A percentile compares a stretch with the other conserved stretches of the same genome.
Conservation (phyloP, 2,329 filamentous ascomycete genomes). For the Incumbomyces delicatus region DNA sequence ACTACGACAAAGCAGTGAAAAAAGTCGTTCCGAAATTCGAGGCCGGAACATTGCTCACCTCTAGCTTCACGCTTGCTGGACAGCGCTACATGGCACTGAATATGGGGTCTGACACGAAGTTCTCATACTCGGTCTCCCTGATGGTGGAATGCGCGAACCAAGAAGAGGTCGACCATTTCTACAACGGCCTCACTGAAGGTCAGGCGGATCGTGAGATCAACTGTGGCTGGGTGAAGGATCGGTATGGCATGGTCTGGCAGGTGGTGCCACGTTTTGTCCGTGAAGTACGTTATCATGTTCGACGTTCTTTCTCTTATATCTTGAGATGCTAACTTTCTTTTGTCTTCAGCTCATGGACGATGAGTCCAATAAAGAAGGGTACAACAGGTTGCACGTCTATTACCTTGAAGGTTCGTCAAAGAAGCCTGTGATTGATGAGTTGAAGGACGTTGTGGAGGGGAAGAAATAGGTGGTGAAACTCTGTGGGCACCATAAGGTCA, state of each 20-base stretch:
- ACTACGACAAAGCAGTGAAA: conserved; percentile 23
- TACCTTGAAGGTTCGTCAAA: conserved; percentile 35
- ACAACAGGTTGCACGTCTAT: conserved; percentile 23
- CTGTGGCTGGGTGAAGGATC: conserved; percentile 40
- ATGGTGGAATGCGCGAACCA: conserved; percentile 38
- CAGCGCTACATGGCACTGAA: conserved; percentile 35
- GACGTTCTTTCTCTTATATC: background rate
- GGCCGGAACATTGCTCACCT: conserved; percentile 17
- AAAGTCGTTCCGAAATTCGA: conserved; percentile 25
- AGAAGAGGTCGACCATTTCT: conserved; percentile 40
- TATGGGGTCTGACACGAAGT: conserved; percentile 33
- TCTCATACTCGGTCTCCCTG: conserved; percentile 35
- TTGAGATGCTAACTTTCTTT: background rate
- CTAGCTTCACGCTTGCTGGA: conserved; percentile 33
- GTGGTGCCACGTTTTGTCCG: conserved; percentile 27
- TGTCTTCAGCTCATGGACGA: conserved; percentile 19
- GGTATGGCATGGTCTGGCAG: conserved; percentile 41
- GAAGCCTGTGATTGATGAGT: conserved; percentile 34
- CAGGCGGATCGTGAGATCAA: conserved; percentile 28
- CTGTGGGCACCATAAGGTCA: too few relatives aligned
- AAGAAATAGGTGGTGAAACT: background rate
- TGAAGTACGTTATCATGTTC: conserved; percentile 21
- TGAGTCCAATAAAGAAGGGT: conserved; percentile 28
- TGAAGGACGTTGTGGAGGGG: conserved; percentile 29
- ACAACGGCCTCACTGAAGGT: conserved; percentile 34